Evolutionary conservation across 495 filamentous ascomycete species (phyloP).

Genomic region (Pyrenula massariospora): DNA sequence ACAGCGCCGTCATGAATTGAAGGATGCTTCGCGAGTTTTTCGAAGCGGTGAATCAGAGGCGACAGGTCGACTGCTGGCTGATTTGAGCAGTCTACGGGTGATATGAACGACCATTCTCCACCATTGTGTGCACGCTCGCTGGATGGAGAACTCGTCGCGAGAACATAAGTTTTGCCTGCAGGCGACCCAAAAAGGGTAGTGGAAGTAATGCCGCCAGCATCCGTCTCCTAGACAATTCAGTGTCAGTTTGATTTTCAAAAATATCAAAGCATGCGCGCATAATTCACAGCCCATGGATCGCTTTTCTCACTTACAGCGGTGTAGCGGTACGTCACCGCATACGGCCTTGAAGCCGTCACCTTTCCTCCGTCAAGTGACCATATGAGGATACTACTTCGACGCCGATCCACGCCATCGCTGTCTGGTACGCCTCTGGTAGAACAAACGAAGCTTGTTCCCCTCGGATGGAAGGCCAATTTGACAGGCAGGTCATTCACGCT

Average conservation of each 20-base stretch:
- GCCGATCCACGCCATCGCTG: background rate
- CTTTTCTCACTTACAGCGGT: background rate
- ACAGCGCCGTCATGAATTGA: conserved; percentile 3
- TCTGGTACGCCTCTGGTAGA: background rate
- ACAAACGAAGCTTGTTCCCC: background rate
- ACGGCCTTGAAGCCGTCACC: background rate
- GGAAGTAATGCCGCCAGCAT: conserved; percentile 8
- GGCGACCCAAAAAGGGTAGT: conserved; percentile 4
- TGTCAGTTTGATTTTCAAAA: background rate
- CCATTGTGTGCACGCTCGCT: conserved; percentile 4
- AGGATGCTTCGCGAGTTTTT: conserved; percentile 1
- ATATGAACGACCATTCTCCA: conserved; percentile 12
- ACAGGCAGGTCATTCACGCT: background rate
- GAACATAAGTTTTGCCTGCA: conserved; percentile 2
- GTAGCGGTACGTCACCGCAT: background rate
- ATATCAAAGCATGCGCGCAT: background rate
- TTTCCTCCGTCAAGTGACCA: background rate
- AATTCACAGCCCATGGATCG: conserved; percentile 3
- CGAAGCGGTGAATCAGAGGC: conserved; percentile 2
- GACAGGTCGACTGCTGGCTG: background rate
- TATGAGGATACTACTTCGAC: background rate
- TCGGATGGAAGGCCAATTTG: background rate
- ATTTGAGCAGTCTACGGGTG: background rate
- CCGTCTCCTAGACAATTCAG: conserved; percentile 3
- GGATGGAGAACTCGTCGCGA: conserved; percentile 8